These are phyloP conservation scores for Suillus plorans DNA, from an alignment of 768 basidiomycete genomes.

Conservation along the genomic window DNA sequence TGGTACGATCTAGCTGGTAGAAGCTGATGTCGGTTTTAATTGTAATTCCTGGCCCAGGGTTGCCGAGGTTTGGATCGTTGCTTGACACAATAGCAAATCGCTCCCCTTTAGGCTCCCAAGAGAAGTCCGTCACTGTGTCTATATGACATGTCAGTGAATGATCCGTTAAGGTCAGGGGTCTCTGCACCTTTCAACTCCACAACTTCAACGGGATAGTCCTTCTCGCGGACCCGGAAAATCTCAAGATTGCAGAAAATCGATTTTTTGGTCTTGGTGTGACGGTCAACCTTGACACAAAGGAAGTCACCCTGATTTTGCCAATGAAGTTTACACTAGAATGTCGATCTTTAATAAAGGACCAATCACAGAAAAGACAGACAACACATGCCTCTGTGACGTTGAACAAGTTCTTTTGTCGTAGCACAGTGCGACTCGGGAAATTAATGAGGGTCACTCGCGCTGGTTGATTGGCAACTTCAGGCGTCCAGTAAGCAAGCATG, in stretches of 20 bases:
- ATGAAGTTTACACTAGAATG: slow-evolving; percentile 84
- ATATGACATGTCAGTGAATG: slow-evolving; percentile 6
- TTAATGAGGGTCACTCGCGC: slow-evolving; percentile 92
- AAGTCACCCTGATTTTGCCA: slow-evolving; percentile 99
- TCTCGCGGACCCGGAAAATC: slow-evolving; percentile 96
- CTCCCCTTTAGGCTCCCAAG: slow-evolving; percentile 98
- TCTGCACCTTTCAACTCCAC: slow-evolving; percentile 88
- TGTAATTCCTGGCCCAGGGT: slow-evolving; percentile 86
- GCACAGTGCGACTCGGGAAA: slow-evolving; percentile 79
- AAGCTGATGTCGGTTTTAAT: slow-evolving; percentile 96
- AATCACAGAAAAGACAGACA: slow-evolving; percentile 4
- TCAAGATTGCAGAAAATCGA: slow-evolving; percentile 98
- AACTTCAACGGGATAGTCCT: slow-evolving; percentile 96
- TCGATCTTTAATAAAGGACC: slow-evolving; percentile 3
- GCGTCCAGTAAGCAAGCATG: slow-evolving; percentile 97
- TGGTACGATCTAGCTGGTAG: slow-evolving; percentile 89
- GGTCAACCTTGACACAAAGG: slow-evolving; percentile 98
- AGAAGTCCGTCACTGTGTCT: slow-evolving; percentile 96
- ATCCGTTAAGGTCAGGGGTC: slow-evolving; percentile 5
- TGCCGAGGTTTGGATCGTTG: slow-evolving; percentile 90
- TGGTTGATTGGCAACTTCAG: slow-evolving; percentile 94
- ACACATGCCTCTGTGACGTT: slow-evolving; percentile 89
- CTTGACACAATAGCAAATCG: slow-evolving; percentile 96
- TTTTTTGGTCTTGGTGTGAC: slow-evolving; percentile 98
- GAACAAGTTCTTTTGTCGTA: slow-evolving; percentile 96